Evolutionary conservation across 768 basidiomycete genomes (phyloP).

Genomic region (Mycena chlorophos): DNA sequence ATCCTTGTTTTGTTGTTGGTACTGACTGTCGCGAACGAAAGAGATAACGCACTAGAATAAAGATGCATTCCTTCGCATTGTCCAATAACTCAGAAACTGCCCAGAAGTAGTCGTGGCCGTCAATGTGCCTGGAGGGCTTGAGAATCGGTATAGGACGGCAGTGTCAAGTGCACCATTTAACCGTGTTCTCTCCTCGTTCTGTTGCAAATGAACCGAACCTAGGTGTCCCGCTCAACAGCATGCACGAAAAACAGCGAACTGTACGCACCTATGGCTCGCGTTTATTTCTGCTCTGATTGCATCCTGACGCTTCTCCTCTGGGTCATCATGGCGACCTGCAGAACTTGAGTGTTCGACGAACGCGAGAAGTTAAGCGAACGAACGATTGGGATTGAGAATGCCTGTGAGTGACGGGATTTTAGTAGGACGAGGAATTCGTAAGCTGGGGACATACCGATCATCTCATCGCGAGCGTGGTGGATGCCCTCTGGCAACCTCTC

Average conservation of each 20-base stretch:
- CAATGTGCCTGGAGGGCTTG: too few species aligned
- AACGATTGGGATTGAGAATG: constrained; percentile 48
- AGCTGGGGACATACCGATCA: constrained; percentile 29
- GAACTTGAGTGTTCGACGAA: not conserved
- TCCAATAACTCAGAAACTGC: constrained; percentile 90
- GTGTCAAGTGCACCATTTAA: too few species aligned
- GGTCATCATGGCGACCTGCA: constrained; percentile 70
- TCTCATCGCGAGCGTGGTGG: constrained; percentile 43
- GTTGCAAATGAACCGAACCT: constrained; percentile 82
- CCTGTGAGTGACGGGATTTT: constrained; percentile 31
- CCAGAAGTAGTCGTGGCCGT: constrained; percentile 97
- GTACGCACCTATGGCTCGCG: constrained; percentile 75
- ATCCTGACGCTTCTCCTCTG: constrained; percentile 71
- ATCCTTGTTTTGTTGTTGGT: constrained; percentile 44
- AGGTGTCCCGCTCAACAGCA: too few species aligned
- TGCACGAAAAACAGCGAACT: too few species aligned
- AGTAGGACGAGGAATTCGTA: not conserved
- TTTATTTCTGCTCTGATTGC: constrained; percentile 73
- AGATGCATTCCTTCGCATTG: constrained; percentile 77
- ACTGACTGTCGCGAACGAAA: not conserved
- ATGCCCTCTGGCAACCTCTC: constrained; percentile 35
- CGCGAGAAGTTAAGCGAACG: constrained; percentile 8
- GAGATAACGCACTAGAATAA: constrained; percentile 51
- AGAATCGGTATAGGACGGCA: too few species aligned
- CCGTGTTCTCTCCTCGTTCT: constrained; percentile 65